Base-by-base conservation (phyloP, 2,329 filamentous ascomycete species). In the Hypoxylon sp. region DNA sequence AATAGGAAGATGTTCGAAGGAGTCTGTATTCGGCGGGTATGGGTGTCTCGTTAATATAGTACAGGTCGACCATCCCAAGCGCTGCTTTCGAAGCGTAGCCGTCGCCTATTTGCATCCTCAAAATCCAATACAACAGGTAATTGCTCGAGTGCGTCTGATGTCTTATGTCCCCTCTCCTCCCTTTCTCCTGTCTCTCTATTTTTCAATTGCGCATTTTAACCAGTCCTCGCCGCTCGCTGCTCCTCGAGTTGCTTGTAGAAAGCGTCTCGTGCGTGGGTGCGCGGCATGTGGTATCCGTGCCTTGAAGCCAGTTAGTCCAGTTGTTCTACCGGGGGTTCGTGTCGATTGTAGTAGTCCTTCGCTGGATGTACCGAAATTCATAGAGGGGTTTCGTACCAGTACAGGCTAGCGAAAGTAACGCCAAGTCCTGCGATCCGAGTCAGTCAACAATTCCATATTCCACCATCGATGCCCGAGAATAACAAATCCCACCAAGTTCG, bases 211-310 rank as follows among this genome's bases (percentile, higher is more conserved):
- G n/a, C 15, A n/a, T 17, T 52, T 58, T 71, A 72, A 43, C 62
- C 64, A 13, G 58, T 59, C 68, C 67, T 75, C 6, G 75, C 78
- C 58, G 83, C 83, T 62, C 85, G 84, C 77, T 86, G 77, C 71
- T 82, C 80, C 80, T 88, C 86, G 65, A 87, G 78, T 78, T 85
- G 81, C 78, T 77, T 77, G 81, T 87, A 87, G 82, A 81, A 83
- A 77, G 78, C 78, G 78, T 88, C 86, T 74, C 86, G 85, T 68
- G 80, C 81, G 73, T 82, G 76, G 73, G 84, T 87, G 77, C 85
- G 85, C 70, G 85, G 86, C 73, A 87, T 79, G 80, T 88, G 86
- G 80, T 76, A 88, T 76, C 86, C 85, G 81, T 87, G 85, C 85
- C 85, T 88, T 68, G 68, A 59, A 24, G 15, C 28, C 49, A 22